phyloP scores from a whole-genome alignment of 352 stramenopile species.

The Phytophthora lateralis region DNA sequence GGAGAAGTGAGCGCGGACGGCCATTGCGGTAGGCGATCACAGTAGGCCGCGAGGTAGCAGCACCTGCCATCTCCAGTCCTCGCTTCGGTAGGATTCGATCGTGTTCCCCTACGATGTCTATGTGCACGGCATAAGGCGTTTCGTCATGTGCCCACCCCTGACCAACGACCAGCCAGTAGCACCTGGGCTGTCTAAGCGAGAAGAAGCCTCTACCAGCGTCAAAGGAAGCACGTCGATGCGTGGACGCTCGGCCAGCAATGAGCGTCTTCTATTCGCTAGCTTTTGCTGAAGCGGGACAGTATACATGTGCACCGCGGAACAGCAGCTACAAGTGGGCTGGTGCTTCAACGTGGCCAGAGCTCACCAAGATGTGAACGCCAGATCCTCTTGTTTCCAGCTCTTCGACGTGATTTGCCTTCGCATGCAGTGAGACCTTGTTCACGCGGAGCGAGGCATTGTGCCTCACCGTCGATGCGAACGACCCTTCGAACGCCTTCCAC shows the following conservation, averaged over 20 bases:
- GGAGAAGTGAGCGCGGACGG: neutral
- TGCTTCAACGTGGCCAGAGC: neutral
- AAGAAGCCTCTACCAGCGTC: neutral
- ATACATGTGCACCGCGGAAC: neutral
- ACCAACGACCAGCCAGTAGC: neutral
- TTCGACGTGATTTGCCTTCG: neutral
- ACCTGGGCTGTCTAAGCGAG: neutral
- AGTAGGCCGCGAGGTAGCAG: neutral
- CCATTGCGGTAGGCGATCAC: neutral
- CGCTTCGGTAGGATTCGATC: slow-evolving; percentile 2
- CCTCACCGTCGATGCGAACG: no score
- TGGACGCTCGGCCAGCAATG: neutral
- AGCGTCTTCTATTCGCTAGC: neutral
- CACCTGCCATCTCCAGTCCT: neutral
- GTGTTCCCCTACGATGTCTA: slow-evolving; percentile 6
- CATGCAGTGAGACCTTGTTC: neutral
- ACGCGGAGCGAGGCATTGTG: no score
- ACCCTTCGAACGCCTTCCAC: neutral
- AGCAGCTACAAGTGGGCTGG: no score
- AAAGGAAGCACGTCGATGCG: no score
- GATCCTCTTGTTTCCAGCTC: no score
- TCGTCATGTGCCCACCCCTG: neutral
- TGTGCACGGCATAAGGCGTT: neutral
- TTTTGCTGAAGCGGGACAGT: no score
- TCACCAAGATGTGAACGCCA: neutral